Percentiles rank a stretch among this genome's conserved stretches.
Evolutionary conservation across 2,329 filamentous ascomycete species (phyloP).

Genomic region (Xylaria sp.): DNA sequence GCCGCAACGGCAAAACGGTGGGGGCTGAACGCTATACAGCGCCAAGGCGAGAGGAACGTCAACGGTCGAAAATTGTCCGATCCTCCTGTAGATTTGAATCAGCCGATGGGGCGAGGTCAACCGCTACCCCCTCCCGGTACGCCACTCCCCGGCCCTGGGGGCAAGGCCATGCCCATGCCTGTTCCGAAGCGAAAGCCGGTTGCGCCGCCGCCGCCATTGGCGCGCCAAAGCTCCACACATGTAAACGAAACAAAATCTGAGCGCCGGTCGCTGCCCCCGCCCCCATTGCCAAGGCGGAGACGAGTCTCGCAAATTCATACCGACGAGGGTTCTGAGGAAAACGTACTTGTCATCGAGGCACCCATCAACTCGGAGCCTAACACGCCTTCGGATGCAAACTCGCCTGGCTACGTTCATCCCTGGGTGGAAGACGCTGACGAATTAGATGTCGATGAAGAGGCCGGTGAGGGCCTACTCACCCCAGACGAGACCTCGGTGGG

Average conservation of each 20-base stretch:
- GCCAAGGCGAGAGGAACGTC: constrained; percentile 32
- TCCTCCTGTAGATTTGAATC: constrained; percentile 36
- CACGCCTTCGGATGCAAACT: constrained; percentile 27
- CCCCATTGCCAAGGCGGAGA: constrained; percentile 36
- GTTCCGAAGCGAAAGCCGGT: constrained; percentile 35
- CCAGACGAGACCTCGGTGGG: neutral
- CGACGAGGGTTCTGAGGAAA: constrained; percentile 32
- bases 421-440: constrained; percentile 37
- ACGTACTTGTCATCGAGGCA: constrained; percentile 37
- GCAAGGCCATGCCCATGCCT: constrained; percentile 31
- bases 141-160: constrained; percentile 36
- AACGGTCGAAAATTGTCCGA: constrained; percentile 38
- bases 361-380: constrained; percentile 37
- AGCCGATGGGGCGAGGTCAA: constrained; percentile 40
- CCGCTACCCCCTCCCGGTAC: constrained; percentile 39
- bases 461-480: constrained; percentile 13
- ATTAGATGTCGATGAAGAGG: constrained; percentile 15
- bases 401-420: constrained; percentile 28
- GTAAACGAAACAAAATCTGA: constrained; percentile 29
- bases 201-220: constrained; percentile 27
- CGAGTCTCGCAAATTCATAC: constrained; percentile 35
- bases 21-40: constrained; percentile 38
- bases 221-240: constrained; percentile 27
- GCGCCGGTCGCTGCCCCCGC: constrained; percentile 33
- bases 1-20: constrained; percentile 40